Base-by-base conservation (phyloP, 805 yeast species). In the Jamesozyma rosinii region DNA sequence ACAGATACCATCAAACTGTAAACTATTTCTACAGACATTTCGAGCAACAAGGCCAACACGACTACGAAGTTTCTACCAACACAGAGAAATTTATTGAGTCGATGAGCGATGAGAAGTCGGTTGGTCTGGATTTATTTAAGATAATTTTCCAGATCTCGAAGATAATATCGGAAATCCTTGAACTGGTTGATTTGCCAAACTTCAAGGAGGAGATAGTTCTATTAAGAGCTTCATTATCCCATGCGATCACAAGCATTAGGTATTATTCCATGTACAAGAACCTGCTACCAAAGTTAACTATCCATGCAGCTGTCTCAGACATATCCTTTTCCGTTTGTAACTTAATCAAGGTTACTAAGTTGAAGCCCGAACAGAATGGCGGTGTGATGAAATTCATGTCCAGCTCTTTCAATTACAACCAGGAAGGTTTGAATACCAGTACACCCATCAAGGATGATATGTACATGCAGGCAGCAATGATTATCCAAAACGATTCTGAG, bases 291-390 rank as follows among this genome's bases (percentile, higher is more conserved):
- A 73, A 71, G 42, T 65, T 82, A 18, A 73, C 87, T 2, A 72
- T 88, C 17, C 82, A 86, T 61, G 75, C 87, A 19, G 81, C 97
- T 0, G 65, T 85, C 9, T 74, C 83, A 36, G 95, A 88, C 54
- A 66, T 88, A 30, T 71, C 81, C 6, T 81, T 79, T 55, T 65
- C 81, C 2, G 65, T 81, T 20, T 80, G 83, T 55, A 83, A 80
- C 49, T 69, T 80, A 43, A 54, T 82, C 17, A 43, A 49, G 14
- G 34, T 40, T 11, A 42, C 46, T 2, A 50, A 50, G 36, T 40
- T 52, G 3, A 48, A 33, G 31, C 30, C 37, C 9, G 18, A 18
- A 5, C 17, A n/a, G 18, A 18, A 11, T 13, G 17, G 10, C 18
- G 29, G 20, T n/a, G 13, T n/a, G n/a, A 24, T 24, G 11, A 24